These are phyloP conservation scores for Verticillium klebahnii DNA, from an alignment of 2,329 filamentous ascomycete species.

Conservation along the genomic window DNA sequence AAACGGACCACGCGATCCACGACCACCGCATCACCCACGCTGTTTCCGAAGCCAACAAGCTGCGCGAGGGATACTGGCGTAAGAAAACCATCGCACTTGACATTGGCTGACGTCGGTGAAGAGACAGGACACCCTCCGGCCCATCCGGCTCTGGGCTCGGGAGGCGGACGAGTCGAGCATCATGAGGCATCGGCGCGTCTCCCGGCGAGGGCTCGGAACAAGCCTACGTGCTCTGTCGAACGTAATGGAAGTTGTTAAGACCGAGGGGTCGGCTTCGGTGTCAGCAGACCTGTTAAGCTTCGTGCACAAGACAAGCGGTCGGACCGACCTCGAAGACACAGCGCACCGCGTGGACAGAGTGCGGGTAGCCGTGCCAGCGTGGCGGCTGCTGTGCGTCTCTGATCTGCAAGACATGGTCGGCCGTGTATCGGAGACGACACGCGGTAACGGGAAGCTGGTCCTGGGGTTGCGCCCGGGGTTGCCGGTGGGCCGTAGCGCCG, in stretches of 20 bases:
- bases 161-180: neutral
- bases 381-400: neutral
- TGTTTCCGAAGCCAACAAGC: no score
- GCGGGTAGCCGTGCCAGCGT: neutral
- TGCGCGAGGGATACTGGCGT: no score
- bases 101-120: neutral
- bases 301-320: no score
- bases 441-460: slow-evolving; percentile 3
- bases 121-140: neutral
- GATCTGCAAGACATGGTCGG: neutral
- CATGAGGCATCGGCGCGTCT: neutral
- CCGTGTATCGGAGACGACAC: neutral
- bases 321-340: no score
- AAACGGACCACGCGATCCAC: no score
- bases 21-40: no score
- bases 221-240: neutral
- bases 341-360: neutral
- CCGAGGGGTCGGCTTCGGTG: no score
- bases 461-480: neutral
- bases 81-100: no score
- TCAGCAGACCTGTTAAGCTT: no score
- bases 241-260: neutral
- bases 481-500: neutral
- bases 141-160: neutral
- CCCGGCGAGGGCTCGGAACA: neutral